Base-by-base conservation (phyloP, 2,329 filamentous ascomycete genomes). In the Colletotrichum sp. region DNA sequence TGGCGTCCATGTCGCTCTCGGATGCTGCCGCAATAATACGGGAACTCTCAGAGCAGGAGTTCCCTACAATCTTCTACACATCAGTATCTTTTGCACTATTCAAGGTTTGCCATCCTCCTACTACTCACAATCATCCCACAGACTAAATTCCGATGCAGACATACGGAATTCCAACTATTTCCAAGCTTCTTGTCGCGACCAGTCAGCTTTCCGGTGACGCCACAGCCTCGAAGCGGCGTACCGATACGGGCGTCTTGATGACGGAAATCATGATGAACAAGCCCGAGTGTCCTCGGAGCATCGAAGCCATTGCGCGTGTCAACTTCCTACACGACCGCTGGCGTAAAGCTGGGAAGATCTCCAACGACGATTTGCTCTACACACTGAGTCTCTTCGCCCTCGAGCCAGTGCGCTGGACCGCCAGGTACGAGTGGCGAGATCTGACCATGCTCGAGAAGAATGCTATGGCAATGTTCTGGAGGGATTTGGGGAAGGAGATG, bases 281-380 rank as follows among this genome's bases (percentile, higher is more conserved):
- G 7, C 86, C 86, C 0, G 79, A 82, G 16, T 87, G 86, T 1
- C 79, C 82, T 5, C 85, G 90, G 4, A 81, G 83, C 7, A 81
- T 83, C 4, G 83, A 87, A n/a, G 90, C 89, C 4, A 85, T 93
- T 61, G 88, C 90, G 6, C 88, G 91, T 38, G 90, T 92, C 84
- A 93, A 93, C 79, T 93, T 87, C 78, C 83, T 94, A 5, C 92
- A 93, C 79, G 81, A 82, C 27, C 81, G 84, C 4, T 93, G 93
- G 79, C 88, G 88, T 62, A 85, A 87, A 62, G 83, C 88, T 0
- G 89, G 90, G 51, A 89, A 89, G 77, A 93, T 94, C 76, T 84
- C 84, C 7, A 88, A 93, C 61, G 85, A 87, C 16, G 92, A 93
- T 75, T 87, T 93, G 84, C 84, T 94, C 1, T 93, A 92, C 80